These are phyloP conservation scores for Avena eriantha DNA, from an alignment of 176 grass and related monocot genomes.

Conservation along the genomic window DNA sequence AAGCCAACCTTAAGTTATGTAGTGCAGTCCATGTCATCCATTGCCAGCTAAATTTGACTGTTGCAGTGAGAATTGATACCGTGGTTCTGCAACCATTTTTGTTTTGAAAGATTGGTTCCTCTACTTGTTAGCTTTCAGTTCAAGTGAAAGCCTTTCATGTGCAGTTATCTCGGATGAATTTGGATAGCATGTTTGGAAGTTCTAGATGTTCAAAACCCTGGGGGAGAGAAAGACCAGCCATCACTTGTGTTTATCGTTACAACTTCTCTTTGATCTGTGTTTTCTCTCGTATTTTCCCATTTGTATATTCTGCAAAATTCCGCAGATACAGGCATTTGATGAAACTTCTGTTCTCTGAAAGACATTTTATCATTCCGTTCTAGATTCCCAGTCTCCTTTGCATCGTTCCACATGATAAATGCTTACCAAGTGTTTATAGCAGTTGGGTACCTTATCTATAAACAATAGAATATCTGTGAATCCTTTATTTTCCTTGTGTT, in stretches of 20 bases:
- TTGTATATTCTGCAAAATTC: not conserved
- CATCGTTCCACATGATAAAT: slow-evolving; percentile 19
- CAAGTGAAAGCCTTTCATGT: not conserved
- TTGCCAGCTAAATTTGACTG: not conserved
- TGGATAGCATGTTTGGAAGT: not conserved
- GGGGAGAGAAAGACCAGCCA: not conserved
- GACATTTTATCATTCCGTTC: slow-evolving; percentile 1
- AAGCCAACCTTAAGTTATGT: not conserved
- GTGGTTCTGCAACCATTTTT: not conserved
- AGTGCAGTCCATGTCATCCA: not conserved
- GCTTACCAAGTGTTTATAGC: not conserved
- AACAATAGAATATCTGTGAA: not conserved
- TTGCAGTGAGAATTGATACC: not conserved
- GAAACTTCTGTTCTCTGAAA: not conserved
- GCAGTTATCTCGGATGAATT: not conserved
- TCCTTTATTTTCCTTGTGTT: not conserved
- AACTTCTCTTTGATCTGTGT: not conserved
- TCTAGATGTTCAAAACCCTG: not conserved
- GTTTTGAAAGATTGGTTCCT: not conserved
- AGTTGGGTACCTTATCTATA: not conserved
- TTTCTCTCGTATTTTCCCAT: not conserved
- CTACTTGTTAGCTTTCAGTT: not conserved
- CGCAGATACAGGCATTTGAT: not conserved
- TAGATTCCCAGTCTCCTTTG: not conserved
- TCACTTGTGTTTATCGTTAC: not conserved